phyloP scores from a whole-genome alignment of 139 green algal species.

The Diplosphaera chodatii region DNA sequence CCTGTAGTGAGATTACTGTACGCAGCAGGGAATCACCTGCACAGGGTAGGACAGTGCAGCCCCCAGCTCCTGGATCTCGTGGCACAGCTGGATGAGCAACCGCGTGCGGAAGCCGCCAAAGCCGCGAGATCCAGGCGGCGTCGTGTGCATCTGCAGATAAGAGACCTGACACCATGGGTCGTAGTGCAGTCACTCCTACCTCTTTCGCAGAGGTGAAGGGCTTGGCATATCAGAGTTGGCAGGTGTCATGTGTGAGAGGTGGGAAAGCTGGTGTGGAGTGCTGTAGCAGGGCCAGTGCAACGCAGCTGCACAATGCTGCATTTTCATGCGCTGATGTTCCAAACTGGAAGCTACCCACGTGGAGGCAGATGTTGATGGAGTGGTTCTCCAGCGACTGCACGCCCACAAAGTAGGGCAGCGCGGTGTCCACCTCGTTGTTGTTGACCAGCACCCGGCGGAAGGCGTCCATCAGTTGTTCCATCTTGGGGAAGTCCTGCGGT shows the following conservation, averaged over 20 bases:
- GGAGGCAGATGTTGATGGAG: constrained; percentile 17
- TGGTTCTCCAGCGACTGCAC: constrained; percentile 10
- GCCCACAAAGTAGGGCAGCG: constrained; percentile 16
- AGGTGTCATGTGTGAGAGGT: too few species aligned
- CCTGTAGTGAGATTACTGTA: too few species aligned
- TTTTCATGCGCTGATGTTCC: too few species aligned
- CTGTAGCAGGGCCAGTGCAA: too few species aligned
- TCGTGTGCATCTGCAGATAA: constrained; percentile 23
- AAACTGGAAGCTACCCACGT: constrained; percentile 1
- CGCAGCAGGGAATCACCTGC: constrained; percentile 18
- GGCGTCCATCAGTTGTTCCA: constrained; percentile 7
- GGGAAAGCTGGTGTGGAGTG: too few species aligned
- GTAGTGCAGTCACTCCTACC: too few species aligned
- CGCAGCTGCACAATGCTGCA: too few species aligned
- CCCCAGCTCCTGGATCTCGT: constrained; percentile 4
- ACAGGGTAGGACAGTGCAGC: constrained; percentile 15
- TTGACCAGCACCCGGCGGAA: constrained; percentile 13
- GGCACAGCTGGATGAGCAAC: constrained; percentile 10
- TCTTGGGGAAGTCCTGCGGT: constrained; percentile 3
- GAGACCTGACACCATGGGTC: too few species aligned
- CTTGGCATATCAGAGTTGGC: too few species aligned
- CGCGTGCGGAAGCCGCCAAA: constrained; percentile 18
- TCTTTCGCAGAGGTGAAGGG: too few species aligned
- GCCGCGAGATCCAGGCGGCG: constrained; percentile 11
- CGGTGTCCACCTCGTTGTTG: constrained; percentile 9